Evolutionary conservation across 345 rosid species (phyloP).

Genomic region (Eucalyptus rudis): DNA sequence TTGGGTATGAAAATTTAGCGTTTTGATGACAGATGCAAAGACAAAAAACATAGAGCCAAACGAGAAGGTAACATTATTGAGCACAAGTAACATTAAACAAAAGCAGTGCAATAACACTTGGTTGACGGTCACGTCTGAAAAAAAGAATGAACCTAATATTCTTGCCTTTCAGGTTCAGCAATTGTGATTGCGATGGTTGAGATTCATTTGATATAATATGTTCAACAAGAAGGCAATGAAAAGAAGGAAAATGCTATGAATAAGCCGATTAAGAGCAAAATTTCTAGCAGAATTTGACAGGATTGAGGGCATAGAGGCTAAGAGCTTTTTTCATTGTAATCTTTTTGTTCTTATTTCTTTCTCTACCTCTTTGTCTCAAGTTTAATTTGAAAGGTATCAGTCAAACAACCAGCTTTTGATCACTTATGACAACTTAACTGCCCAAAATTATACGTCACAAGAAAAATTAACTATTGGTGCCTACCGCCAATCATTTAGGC

Average conservation of each 20-base stretch:
- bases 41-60: slow-evolving; percentile 13
- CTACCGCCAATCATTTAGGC: neutral
- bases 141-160: neutral
- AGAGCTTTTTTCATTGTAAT: neutral
- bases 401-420: neutral
- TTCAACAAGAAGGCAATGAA: neutral
- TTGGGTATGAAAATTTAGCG: neutral
- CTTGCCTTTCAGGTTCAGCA: neutral
- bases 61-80: slow-evolving; percentile 31
- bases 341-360: neutral
- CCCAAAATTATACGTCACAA: neutral
- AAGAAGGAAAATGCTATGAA: neutral
- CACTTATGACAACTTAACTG: neutral
- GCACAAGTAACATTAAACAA: neutral
- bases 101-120: neutral
- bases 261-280: neutral
- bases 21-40: neutral
- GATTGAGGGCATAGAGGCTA: neutral
- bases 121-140: neutral
- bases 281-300: neutral
- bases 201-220: neutral
- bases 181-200: neutral
- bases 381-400: neutral
- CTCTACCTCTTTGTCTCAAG: neutral
- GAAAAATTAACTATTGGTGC: neutral